phyloP scores from a whole-genome alignment of 2,329 filamentous ascomycete species.

The Aspergillus neoniger region DNA sequence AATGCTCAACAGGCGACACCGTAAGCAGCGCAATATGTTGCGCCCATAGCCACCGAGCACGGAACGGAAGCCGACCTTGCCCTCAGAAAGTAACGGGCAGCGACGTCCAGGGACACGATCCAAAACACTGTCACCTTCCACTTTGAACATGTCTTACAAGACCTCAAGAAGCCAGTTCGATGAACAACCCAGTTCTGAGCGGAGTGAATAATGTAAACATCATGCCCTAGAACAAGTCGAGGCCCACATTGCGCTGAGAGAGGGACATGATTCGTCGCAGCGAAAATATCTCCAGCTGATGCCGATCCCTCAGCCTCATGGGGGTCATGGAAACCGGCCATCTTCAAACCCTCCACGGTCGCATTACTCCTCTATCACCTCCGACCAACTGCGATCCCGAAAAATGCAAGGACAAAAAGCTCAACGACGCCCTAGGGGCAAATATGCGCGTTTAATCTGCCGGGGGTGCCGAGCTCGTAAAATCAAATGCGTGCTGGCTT shows the following conservation, averaged over 20 bases:
- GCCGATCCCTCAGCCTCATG: neutral
- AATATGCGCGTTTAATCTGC: conserved; percentile 22
- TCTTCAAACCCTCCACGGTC: neutral
- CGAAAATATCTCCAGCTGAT: too few species aligned
- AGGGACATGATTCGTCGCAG: too few species aligned
- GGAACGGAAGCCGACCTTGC: neutral
- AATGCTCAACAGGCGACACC: neutral
- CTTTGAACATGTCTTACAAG: too few species aligned
- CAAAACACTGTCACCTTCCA: too few species aligned
- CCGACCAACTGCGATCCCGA: too few species aligned
- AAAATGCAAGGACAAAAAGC: neutral
- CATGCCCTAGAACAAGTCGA: too few species aligned
- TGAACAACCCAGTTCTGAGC: too few species aligned
- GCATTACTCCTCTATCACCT: neutral
- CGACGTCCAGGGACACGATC: too few species aligned
- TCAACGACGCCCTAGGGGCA: conserved; percentile 3
- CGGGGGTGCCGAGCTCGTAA: conserved; percentile 21
- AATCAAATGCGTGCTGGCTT: conserved; percentile 23
- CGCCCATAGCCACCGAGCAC: neutral
- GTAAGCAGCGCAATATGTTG: neutral
- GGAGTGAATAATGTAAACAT: too few species aligned
- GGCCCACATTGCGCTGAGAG: too few species aligned
- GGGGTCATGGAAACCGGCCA: neutral
- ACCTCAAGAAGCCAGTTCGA: too few species aligned
- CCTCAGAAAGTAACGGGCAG: too few species aligned